Percentiles rank a stretch among this genome's conserved stretches.
Evolutionary conservation across 2,329 filamentous ascomycete genomes (phyloP).

Genomic region (Talaromyces piceae): DNA sequence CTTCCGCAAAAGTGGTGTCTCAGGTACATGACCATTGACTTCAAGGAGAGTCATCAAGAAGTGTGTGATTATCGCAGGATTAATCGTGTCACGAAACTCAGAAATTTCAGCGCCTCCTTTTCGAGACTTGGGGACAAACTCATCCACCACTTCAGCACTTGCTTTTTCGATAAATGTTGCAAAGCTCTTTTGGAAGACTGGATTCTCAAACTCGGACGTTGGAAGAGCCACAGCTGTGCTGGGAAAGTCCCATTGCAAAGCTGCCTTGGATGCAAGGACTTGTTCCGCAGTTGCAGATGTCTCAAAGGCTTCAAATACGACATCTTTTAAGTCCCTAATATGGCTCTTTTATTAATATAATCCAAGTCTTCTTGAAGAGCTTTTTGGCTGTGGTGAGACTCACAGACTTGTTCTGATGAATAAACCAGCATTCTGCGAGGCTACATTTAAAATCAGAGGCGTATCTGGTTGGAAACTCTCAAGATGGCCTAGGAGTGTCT

Average conservation of each 20-base stretch:
- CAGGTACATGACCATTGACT: conserved; percentile 39
- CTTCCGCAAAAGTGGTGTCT: conserved; percentile 44
- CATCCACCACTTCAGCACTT: not conserved
- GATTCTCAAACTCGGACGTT: conserved; percentile 22
- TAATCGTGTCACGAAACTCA: conserved; percentile 53
- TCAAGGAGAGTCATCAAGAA: conserved; percentile 56
- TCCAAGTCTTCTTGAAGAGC: too few species aligned
- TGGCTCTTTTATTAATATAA: too few species aligned
- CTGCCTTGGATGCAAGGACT: conserved; percentile 45
- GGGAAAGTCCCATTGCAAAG: conserved; percentile 55
- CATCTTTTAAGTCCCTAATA: conserved; percentile 12
- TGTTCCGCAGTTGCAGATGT: conserved; percentile 46
- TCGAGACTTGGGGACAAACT: not conserved
- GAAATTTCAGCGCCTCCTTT: conserved; percentile 21
- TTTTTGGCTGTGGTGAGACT: conserved; percentile 14
- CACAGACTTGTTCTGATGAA: conserved; percentile 23
- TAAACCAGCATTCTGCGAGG: conserved; percentile 43
- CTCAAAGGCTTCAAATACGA: conserved; percentile 56
- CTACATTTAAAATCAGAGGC: conserved; percentile 38
- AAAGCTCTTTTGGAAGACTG: not conserved
- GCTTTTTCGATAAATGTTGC: not conserved
- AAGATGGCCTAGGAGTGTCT: conserved; percentile 12
- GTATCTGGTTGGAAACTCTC: conserved; percentile 18
- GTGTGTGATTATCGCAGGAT: conserved; percentile 52
- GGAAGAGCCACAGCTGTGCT: conserved; percentile 46